Base-by-base conservation (phyloP, 2,329 filamentous ascomycete species). In the Fusarium sp. region DNA sequence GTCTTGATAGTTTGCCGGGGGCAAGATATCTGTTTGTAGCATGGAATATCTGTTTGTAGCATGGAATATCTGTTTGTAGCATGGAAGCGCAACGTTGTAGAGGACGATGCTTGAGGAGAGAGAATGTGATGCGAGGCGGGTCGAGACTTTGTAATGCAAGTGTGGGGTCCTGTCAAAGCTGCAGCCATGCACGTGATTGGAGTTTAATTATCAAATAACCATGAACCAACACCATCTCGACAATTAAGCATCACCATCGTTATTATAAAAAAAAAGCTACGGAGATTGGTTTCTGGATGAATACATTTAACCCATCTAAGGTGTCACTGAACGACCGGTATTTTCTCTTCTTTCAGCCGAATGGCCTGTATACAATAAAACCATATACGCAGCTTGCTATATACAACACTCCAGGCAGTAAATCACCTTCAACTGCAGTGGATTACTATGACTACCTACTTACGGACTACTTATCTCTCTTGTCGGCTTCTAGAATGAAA, bases 401-500 rank as follows among this genome's bases (percentile, higher is more conserved):
- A 3, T 13, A 2, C 5, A 30, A 40, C 33, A 35, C 17, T 35
- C 20, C 39, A 39, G 24, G 37, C 28, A 53, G 30, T 30, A 10
- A 30, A 35, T 30, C 28, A 30, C 26, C 52, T 64, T 48, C n/a
- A 56, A 35, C 43, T 28, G 44, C 28, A 40, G 28, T 30, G 28
- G 28, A 30, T 6, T 30, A 30, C 28, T 24, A 24, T 3, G 26
- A 26, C 8, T 17, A 17, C 14, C 8, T 17, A 17, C 14, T n/a
- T n/a, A 24, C 24, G 17, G 33, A 35, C 46, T 41, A 32, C 44
- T 39, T 41, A 33, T 39, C n/a, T 65, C 48, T 56, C 49, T 59
- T 45, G 40, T 52, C 47, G 50, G 50, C 67, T 73, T 73, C 71
- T 73, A 73, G 71, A 73, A 73, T 58, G 56, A 71, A 65, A 72